Evolutionary conservation across 2,329 filamentous ascomycete species (phyloP).

Genomic region (Nemania abortiva): DNA sequence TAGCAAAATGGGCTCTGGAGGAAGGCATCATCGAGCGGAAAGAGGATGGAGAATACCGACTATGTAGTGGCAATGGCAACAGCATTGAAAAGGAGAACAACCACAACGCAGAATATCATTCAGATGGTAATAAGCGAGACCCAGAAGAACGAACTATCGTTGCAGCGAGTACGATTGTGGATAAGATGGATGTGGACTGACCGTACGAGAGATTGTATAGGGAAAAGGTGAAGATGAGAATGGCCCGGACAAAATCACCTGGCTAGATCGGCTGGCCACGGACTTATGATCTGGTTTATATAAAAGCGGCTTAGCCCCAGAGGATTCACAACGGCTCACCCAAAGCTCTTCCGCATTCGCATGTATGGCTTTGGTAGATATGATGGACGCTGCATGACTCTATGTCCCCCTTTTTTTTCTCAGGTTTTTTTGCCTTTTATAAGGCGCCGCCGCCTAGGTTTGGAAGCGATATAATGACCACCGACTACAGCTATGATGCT

Average conservation of each 20-base stretch:
- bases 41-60: constrained; percentile 67
- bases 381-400: constrained; percentile 30
- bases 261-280: constrained; percentile 7
- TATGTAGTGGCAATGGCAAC: constrained; percentile 59
- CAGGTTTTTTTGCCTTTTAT: constrained; percentile 3
- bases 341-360: neutral
- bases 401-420: constrained; percentile 11
- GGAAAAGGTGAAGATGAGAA: constrained; percentile 6
- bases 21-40: constrained; percentile 72
- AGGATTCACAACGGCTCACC: constrained; percentile 6
- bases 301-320: constrained; percentile 10
- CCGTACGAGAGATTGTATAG: constrained; percentile 36
- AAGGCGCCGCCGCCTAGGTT: constrained; percentile 7
- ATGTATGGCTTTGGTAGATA: constrained; percentile 29
- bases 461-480: constrained; percentile 5
- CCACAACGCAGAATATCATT: constrained; percentile 47
- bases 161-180: constrained; percentile 52
- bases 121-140: constrained; percentile 49
- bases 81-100: constrained; percentile 47
- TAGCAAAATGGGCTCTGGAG: constrained; percentile 72
- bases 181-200: constrained; percentile 54
- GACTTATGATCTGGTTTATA: constrained; percentile 11
- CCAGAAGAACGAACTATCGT: constrained; percentile 52
- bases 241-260: neutral
- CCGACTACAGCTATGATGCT: neutral